phyloP scores from a whole-genome alignment of 1,284 basidiomycete genomes.

The Schizophyllum commune region DNA sequence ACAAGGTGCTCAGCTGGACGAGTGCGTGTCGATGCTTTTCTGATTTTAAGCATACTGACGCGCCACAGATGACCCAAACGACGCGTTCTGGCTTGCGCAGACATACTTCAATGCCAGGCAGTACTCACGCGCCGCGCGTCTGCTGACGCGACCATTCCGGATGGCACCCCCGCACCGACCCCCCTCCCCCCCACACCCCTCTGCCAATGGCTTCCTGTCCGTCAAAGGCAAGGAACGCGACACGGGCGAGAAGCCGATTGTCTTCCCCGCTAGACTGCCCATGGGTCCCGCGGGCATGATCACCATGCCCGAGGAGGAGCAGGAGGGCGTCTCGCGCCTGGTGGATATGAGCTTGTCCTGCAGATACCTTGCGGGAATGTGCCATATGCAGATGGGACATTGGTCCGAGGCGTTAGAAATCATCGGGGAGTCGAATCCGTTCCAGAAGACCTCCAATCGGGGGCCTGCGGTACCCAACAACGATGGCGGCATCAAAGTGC shows the following conservation, averaged over 20 bases:
- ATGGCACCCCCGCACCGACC: slow-evolving; percentile 36
- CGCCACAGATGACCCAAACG: slow-evolving; percentile 77
- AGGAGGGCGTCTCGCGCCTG: slow-evolving; percentile 62
- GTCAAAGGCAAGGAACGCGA: slow-evolving; percentile 61
- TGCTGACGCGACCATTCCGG: slow-evolving; percentile 79
- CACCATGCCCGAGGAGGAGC: slow-evolving; percentile 51
- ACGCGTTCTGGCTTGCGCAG: slow-evolving; percentile 98
- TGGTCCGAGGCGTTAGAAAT: slow-evolving; percentile 92
- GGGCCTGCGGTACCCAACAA: slow-evolving; percentile 66
- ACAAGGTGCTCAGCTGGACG: slow-evolving; percentile 92
- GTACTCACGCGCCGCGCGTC: slow-evolving; percentile 87
- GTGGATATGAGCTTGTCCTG: slow-evolving; percentile 92
- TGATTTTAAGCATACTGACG: slow-evolving; percentile 5
- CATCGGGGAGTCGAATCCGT: slow-evolving; percentile 88
- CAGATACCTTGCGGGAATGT: slow-evolving; percentile 90
- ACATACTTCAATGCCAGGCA: slow-evolving; percentile 94
- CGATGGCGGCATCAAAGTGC: slow-evolving; percentile 83
- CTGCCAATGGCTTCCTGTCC: slow-evolving; percentile 35
- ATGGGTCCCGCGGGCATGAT: slow-evolving; percentile 62
- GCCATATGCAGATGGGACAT: slow-evolving; percentile 71
- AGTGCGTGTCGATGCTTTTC: slow-evolving; percentile 47
- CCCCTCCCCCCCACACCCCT: slow-evolving; percentile 21
- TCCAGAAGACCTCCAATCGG: slow-evolving; percentile 42
- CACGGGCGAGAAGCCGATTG: slow-evolving; percentile 10
- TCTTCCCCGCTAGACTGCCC: slow-evolving; percentile 47